Base-by-base conservation (phyloP, 768 basidiomycete species). In the Rubroboletus pulcherrimus region DNA sequence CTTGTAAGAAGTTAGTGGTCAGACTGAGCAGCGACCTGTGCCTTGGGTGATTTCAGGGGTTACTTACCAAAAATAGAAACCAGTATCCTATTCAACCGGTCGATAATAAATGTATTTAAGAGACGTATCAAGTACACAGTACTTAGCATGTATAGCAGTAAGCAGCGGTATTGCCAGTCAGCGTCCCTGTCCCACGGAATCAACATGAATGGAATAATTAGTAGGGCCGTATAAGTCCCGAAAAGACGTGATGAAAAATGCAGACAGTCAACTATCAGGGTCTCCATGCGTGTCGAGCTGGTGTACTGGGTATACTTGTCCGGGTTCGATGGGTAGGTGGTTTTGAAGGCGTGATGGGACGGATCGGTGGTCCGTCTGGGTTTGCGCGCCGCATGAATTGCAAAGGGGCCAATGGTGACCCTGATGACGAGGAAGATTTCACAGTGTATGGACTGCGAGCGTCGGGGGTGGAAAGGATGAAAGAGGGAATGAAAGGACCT, bases 351-450 rank as follows among this genome's bases (percentile, higher is more conserved):
- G 86, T 87, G 31, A 75, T 75, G 17, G 87, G 81, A 51, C 85
- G 81, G 49, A 81, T 65, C 4, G 77, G 63, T 30, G 69, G 71
- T 47, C 76, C 74, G 17, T 87, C 86, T 29, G 73, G 75, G 39
- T 89, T 87, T 38, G 89, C 93, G 46, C 86, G 83, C 53, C 92
- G 79, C 60, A 96, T 82, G 72, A 93, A 94, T 67, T 95, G 91
- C 44, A 96, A 73, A 1, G 93, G 83, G 8, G 85, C 84, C 49
- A 93, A 68, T 11, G 92, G 89, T 0, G 91, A 91, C 14, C 86
- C 85, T 34, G 84, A 80, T 40, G 75, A 79, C 1, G 85, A 78
- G 19, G 86, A 81, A 4, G 84, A 78, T 54, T 69, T 74, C 37
- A 77, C 59, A 1, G 78, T 77, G 34, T 73, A 71, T 6, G 81